Percentiles rank a stretch among this genome's conserved stretches.
These are phyloP conservation scores for Breviolum minutum DNA, from an alignment of 73 alveolate species.

Conservation along the genomic window DNA sequence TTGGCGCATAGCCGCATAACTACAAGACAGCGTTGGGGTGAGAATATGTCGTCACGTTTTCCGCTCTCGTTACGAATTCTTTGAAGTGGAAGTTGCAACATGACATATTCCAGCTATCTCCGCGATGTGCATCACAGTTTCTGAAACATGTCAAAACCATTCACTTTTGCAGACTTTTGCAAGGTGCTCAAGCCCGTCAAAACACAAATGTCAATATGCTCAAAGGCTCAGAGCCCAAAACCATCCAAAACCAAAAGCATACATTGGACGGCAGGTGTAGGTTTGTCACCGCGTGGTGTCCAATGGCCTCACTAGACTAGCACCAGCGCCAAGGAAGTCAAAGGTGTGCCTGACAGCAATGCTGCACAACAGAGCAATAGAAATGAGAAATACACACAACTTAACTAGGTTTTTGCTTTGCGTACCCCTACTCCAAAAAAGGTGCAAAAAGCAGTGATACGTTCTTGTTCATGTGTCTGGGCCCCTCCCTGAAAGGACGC, in stretches of 20 bases:
- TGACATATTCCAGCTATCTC: too few relatives aligned
- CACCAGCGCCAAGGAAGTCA: slow-evolving; percentile 46
- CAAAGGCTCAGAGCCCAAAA: not conserved
- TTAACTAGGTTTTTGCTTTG: not conserved
- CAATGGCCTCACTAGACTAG: slow-evolving; percentile 65
- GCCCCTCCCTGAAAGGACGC: too few relatives aligned
- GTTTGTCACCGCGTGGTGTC: not conserved
- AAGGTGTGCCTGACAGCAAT: slow-evolving; percentile 68
- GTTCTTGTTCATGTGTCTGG: too few relatives aligned
- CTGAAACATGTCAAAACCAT: not conserved
- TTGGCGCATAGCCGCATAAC: too few relatives aligned
- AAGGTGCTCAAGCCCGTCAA: too few relatives aligned
- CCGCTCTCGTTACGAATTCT: too few relatives aligned
- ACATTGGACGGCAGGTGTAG: not conserved
- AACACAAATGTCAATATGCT: too few relatives aligned
- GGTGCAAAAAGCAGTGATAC: too few relatives aligned
- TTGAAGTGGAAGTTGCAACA: too few relatives aligned
- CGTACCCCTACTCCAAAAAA: too few relatives aligned
- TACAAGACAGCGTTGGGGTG: too few relatives aligned
- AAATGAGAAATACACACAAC: not conserved
- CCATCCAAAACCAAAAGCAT: not conserved
- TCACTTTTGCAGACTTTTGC: not conserved
- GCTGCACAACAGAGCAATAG: not conserved
- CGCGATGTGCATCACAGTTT: not conserved
- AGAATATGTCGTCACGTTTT: too few relatives aligned